Evolutionary conservation across 495 filamentous ascomycete species (phyloP), one percentile per base, ranked within the genome.

Genomic region (Opeltia flavorubescens): DNA sequence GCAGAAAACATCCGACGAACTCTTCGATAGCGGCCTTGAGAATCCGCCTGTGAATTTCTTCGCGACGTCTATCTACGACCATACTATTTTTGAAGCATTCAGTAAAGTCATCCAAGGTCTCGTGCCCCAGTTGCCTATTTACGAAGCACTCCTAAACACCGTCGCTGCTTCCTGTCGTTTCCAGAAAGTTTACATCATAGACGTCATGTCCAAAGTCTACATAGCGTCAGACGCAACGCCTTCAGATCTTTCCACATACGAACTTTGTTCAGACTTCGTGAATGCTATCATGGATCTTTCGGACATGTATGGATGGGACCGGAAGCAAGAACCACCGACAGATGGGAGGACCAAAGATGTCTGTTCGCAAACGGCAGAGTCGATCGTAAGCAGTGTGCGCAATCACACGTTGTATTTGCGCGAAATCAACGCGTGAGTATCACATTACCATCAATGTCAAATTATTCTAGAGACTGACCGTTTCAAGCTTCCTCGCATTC

Each of bases 81-180:
- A 96, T 62, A 87, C 79, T 49, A 94, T 98, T 52, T 98, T 96
- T 60, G 93, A 98, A 61, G 93, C 89, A 9, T 95, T 96, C 61
- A 87, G 81, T 63, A 95, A 95, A 58, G 91, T 96, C 44, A 94
- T 95, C 49, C 91, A 96, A 61, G 94, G 94, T 60, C 76, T 98
- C 18, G 91, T 96, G 36, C 91, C 93, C 4, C 86, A 93, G 47
- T 70, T 98, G 9, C 84, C 86, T 1, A 89, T 86, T 17, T 78
- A 96, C 30, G 93, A 98, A 64, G 81, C 85, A 31, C 70, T 98
- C 61, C 77, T 96, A 51, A 91, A 93, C 58, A 86, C 84, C 45
- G 73, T 96, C 29, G 86, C 78, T 64, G 82, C 79, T 23, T 89
- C 84, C 25, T 95, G 87, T 58, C 80, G 83, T 5, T 94, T 98